A percentile compares a stretch with the other conserved stretches of the same genome.
Conservation (phyloP, 768 basidiomycete genomes). For the Mrakia frigida region DNA sequence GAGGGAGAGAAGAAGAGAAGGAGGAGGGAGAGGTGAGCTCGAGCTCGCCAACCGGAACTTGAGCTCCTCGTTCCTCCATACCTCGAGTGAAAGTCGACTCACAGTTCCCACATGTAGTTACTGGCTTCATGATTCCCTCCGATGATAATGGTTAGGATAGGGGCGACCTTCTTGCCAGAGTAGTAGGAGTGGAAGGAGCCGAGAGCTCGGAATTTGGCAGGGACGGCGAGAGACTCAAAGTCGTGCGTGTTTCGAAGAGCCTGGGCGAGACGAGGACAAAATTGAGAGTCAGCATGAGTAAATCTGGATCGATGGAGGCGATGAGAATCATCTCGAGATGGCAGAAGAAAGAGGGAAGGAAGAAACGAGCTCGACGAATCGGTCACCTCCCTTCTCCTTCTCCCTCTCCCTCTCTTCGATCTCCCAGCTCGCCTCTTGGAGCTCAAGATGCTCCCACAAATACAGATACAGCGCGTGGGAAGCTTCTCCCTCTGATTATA, state of each 20-base stretch:
- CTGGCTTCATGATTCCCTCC: conserved; percentile 98
- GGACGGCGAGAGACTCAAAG: conserved; percentile 84
- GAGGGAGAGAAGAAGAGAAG: background rate
- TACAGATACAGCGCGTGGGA: background rate
- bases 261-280: conserved; percentile 45
- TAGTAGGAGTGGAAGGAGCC: conserved; percentile 86
- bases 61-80: background rate
- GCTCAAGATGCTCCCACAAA: background rate
- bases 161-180: conserved; percentile 70
- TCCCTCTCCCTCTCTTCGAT: background rate
- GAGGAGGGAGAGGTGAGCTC: background rate
- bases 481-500: background rate
- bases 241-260: conserved; percentile 81
- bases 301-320: no score
- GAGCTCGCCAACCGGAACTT: conserved; percentile 16
- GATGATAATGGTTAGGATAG: conserved; percentile 84
- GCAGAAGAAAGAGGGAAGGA: background rate
- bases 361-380: background rate
- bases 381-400: background rate
- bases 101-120: conserved; percentile 96
- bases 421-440: background rate
- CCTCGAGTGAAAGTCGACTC: conserved; percentile 41
- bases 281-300: no score
- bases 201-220: conserved; percentile 75
- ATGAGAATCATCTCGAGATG: background rate